Evolutionary conservation across 2,329 filamentous ascomycete genomes (phyloP).

Genomic region (Calonectria fujianensis): DNA sequence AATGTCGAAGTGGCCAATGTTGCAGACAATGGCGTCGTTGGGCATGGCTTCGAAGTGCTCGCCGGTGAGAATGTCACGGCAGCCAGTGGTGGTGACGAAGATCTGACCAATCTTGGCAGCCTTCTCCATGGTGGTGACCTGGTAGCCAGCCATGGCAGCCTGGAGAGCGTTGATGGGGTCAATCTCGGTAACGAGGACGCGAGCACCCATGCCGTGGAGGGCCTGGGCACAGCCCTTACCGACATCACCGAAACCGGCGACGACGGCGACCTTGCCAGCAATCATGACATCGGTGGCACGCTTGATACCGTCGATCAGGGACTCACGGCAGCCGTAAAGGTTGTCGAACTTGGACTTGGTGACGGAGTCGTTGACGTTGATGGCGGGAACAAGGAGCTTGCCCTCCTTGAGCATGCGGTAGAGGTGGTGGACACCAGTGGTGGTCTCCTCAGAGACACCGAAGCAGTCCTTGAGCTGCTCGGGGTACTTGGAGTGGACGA

Average conservation of each 20-base stretch:
- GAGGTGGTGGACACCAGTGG: slow-evolving; percentile 99
- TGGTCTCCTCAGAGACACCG: slow-evolving; percentile 99
- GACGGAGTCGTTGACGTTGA: slow-evolving; percentile 99
- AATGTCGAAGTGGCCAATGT: slow-evolving; percentile 99
- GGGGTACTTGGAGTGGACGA: slow-evolving; percentile 98
- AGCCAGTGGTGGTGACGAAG: slow-evolving; percentile 99
- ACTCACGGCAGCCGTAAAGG: slow-evolving; percentile 99
- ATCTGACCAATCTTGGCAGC: slow-evolving; percentile 93
- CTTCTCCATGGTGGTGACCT: slow-evolving; percentile 99
- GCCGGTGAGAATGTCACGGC: slow-evolving; percentile 96
- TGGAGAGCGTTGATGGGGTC: slow-evolving; percentile 99
- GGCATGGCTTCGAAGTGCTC: slow-evolving; percentile 96
- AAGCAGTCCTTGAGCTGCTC: slow-evolving; percentile 99
- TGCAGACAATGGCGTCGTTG: slow-evolving; percentile 99
- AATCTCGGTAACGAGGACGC: slow-evolving; percentile 96
- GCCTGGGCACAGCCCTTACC: slow-evolving; percentile 98
- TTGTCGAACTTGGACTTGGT: slow-evolving; percentile 99
- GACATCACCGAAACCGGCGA: slow-evolving; percentile 98
- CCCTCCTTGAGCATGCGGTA: slow-evolving; percentile 98
- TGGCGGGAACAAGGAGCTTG: slow-evolving; percentile 92
- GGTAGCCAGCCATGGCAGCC: slow-evolving; percentile 96
- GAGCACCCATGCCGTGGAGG: slow-evolving; percentile 97
- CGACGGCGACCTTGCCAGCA: slow-evolving; percentile 98
- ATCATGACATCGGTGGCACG: slow-evolving; percentile 99
- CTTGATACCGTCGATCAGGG: slow-evolving; percentile 99